phyloP scores from a whole-genome alignment of 2,329 filamentous ascomycete genomes.

The Pestalotiopsis sp. region DNA sequence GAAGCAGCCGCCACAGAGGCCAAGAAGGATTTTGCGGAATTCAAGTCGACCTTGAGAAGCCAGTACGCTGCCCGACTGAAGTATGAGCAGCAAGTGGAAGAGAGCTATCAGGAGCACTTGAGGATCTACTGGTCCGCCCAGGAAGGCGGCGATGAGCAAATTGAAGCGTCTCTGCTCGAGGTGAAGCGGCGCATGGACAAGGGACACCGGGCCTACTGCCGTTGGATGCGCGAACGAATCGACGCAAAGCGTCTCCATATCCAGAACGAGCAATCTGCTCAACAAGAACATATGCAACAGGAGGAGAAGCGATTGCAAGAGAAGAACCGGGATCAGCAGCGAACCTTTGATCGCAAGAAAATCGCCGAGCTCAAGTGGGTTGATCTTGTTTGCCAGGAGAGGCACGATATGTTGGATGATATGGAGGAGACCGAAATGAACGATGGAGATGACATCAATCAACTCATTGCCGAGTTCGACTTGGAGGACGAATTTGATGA shows the following conservation, averaged over 20 bases:
- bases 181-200: constrained; percentile 43
- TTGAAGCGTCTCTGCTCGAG: constrained; percentile 33
- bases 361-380: constrained; percentile 51
- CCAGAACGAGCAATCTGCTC: constrained; percentile 40
- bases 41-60: constrained; percentile 34
- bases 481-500: constrained; percentile 2
- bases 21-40: constrained; percentile 30
- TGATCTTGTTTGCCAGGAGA: constrained; percentile 44
- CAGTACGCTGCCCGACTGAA: constrained; percentile 44
- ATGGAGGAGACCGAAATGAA: constrained; percentile 46
- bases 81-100: constrained; percentile 45
- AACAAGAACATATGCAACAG: constrained; percentile 45
- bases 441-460: constrained; percentile 28
- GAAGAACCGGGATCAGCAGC: constrained; percentile 26
- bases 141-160: constrained; percentile 27
- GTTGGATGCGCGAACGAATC: constrained; percentile 42
- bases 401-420: constrained; percentile 41
- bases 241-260: constrained; percentile 35
- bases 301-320: constrained; percentile 32
- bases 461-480: constrained; percentile 23
- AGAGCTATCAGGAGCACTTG: constrained; percentile 43
- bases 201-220: constrained; percentile 40
- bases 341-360: constrained; percentile 34
- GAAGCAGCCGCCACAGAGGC: constrained; percentile 27
- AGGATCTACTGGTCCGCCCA: constrained; percentile 39